Evolutionary conservation across 257 asterid genomes (phyloP), one percentile per base, ranked within the genome.

Genomic region (Lycium barbarum): DNA sequence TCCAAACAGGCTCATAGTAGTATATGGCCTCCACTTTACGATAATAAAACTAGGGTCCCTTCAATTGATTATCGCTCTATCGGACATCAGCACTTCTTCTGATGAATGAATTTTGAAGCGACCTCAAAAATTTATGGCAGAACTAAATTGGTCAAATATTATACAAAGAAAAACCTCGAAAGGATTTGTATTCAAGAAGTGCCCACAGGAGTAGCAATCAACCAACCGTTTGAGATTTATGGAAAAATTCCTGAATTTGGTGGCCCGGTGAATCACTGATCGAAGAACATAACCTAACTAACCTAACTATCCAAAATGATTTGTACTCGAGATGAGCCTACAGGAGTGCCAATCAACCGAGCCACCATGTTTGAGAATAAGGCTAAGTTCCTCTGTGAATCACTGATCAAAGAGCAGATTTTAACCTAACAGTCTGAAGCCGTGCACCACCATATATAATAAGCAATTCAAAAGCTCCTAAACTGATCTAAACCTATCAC

Each of bases 361-460:
- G 63, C 22, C 47, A 22, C 61, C 63, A 0, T 62, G 26, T 18
- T 26, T 76, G 14, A 26, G 14, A 22, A 51, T 26, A 51, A 2
- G 47, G 9, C 58, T 1, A 26, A 76, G 22, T 0, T 51, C 26
- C 9, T 76, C 78, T 2, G 40, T 22, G 81, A 49, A 47, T 72
- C n/a, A 74, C 45, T 26, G 82, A 76, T 13, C 63, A 51, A 76
- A 76, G 14, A 76, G 82, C 82, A 76, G 81, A 22, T 49, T 47
- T 76, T 54, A 76, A 51, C 8, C 62, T 22, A 22, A 49, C 13
- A 12, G 57, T n/a, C 71, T 15, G 26, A 68, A 68, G 17, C 17
- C 9, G 0, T 18, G 35, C 80, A 70, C 51, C 5, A 17, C 4
- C 4, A 22, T 1, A 43, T 71, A 71, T 71, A n/a, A 72, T 38